Percentiles rank a stretch among this genome's conserved stretches.
phyloP scores from a whole-genome alignment of 1,139 yeast species.

The Geotrichum restrictum region DNA sequence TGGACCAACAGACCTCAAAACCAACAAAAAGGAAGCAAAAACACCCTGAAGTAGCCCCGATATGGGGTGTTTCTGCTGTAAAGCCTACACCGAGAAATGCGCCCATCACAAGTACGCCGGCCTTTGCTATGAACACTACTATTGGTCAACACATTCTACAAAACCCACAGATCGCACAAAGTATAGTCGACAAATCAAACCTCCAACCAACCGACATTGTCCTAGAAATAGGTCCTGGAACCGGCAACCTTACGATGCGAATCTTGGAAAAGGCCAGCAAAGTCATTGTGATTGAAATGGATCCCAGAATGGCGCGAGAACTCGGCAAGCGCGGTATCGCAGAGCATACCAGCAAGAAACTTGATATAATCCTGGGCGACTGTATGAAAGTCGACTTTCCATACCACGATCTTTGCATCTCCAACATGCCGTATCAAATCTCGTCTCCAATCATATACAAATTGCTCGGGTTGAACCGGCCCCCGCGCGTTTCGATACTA shows the following conservation, averaged over 20 bases:
- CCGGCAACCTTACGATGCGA: conserved; percentile 91
- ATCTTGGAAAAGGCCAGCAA: conserved; percentile 85
- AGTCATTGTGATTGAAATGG: conserved; percentile 95
- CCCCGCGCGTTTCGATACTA: conserved; percentile 92
- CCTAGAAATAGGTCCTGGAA: conserved; percentile 97
- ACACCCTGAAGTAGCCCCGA: conserved; percentile 10
- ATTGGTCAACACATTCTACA: conserved; percentile 95
- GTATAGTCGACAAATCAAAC: conserved; percentile 95
- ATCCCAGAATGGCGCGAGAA: conserved; percentile 98
- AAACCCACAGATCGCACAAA: conserved; percentile 94
- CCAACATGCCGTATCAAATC: conserved; percentile 95
- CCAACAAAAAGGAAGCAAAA: background rate
- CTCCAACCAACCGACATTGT: conserved; percentile 89
- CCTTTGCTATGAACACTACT: conserved; percentile 68
- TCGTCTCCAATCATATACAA: conserved; percentile 94
- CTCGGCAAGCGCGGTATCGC: conserved; percentile 95
- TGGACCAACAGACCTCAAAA: background rate
- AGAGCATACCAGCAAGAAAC: conserved; percentile 81
- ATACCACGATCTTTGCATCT: conserved; percentile 89
- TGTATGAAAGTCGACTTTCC: conserved; percentile 94
- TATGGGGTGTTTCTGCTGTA: conserved; percentile 16
- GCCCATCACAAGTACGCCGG: background rate
- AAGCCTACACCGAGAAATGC: conserved; percentile 2
- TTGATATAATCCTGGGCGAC: conserved; percentile 88
- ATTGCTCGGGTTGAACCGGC: conserved; percentile 80